These are phyloP conservation scores for Coemansia sp. DNA, from an alignment of 192 early-diverging fungal genomes.

Conservation along the genomic window DNA sequence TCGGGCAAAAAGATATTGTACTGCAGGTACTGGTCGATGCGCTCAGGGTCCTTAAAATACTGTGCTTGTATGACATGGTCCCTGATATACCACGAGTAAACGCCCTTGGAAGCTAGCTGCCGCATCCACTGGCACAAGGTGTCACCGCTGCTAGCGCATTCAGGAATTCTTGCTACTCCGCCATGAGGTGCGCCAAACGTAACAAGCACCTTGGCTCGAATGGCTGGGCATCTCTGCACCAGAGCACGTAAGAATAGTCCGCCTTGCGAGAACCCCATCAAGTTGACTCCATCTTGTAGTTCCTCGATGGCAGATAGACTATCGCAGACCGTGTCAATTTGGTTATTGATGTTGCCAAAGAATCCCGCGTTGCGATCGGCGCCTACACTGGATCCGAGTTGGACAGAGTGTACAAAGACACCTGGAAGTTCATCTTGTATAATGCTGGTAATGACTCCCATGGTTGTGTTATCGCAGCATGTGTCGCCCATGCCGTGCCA, in stretches of 20 bases:
- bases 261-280: slow-evolving; percentile 90
- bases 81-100: slow-evolving; percentile 85
- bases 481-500: slow-evolving; percentile 94
- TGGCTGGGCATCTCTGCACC: slow-evolving; percentile 80
- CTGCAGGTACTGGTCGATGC: slow-evolving; percentile 72
- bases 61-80: slow-evolving; percentile 90
- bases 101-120: slow-evolving; percentile 75
- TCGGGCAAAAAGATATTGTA: slow-evolving; percentile 86
- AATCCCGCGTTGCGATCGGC: slow-evolving; percentile 83
- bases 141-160: slow-evolving; percentile 64
- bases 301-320: slow-evolving; percentile 63
- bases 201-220: slow-evolving; percentile 76
- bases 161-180: slow-evolving; percentile 81
- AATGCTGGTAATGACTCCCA: slow-evolving; percentile 54
- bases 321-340: slow-evolving; percentile 80
- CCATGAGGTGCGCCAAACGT: slow-evolving; percentile 88
- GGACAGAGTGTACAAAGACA: slow-evolving; percentile 78
- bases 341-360: slow-evolving; percentile 83
- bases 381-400: slow-evolving; percentile 65
- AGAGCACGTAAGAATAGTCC: slow-evolving; percentile 78
- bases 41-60: slow-evolving; percentile 80
- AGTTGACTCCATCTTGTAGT: slow-evolving; percentile 80
- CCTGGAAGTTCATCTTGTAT: slow-evolving; percentile 63
- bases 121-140: slow-evolving; percentile 75
- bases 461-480: slow-evolving; percentile 73